These are phyloP conservation scores for Penicillium parvum DNA, from an alignment of 495 filamentous ascomycete genomes.

Conservation along the genomic window DNA sequence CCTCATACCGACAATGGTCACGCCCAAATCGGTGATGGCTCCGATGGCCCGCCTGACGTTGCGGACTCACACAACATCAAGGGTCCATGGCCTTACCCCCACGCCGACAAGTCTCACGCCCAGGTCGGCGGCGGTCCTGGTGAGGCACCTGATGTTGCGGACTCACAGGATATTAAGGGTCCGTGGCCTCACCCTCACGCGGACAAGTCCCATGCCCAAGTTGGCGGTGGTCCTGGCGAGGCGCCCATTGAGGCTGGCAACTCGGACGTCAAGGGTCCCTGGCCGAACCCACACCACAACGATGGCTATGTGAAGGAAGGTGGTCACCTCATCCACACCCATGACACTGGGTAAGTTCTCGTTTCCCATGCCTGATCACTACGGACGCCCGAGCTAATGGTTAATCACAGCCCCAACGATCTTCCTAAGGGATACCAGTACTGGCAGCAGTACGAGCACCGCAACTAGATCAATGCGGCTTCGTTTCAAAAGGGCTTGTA, in stretches of 20 bases:
- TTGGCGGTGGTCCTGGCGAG: conserved; percentile 5
- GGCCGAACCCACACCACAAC: conserved; percentile 12
- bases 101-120: background rate
- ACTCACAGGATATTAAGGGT: conserved; percentile 1
- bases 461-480: conserved; percentile 5
- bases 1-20: conserved; percentile 1
- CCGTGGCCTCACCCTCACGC: conserved; percentile 6
- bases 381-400: background rate
- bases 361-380: too few species aligned
- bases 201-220: conserved; percentile 8
- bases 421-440: conserved; percentile 18
- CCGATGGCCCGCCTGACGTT: background rate
- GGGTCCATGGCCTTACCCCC: conserved; percentile 7
- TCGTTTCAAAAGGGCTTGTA: conserved; percentile 8
- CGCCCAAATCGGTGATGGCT: conserved; percentile 2
- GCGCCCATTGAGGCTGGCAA: conserved; percentile 7
- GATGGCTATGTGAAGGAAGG: conserved; percentile 11
- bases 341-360: conserved; percentile 18
- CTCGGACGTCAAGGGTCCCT: conserved; percentile 11
- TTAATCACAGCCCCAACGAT: conserved; percentile 5
- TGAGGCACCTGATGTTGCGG: background rate
- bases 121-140: background rate
- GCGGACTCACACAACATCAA: conserved; percentile 2
- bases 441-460: conserved; percentile 12
- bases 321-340: conserved; percentile 6